Evolutionary conservation across 2,329 filamentous ascomycete genomes (phyloP), one percentile per base, ranked within the genome.

Genomic region (Fusarium sp.): DNA sequence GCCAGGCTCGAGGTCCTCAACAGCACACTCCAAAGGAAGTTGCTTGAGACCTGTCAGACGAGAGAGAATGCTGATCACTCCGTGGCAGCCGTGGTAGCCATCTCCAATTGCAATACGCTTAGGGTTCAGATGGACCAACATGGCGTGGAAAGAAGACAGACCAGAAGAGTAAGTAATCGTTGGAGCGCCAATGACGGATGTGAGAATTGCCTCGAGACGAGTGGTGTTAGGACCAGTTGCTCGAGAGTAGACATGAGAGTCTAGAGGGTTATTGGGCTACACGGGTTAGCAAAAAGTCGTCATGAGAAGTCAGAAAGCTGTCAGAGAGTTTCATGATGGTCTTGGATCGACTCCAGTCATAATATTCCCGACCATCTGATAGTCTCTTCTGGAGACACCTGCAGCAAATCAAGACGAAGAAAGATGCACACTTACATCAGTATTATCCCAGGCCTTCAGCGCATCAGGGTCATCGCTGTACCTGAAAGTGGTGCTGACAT

Each of bases 81-180:
- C 94, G 82, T 97, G 94, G 83, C 94, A 97, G 77, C 96, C 96
- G 84, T 98, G 96, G 84, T 98, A 99, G 46, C 95, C 95, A 21
- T 88, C 91, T 42, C 91, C 91, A 73, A 98, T 94, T 75, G 94
- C 92, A 63, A 98, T 90, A 66, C 92, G 91, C 76, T 90, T 90
- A 2, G 96, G 96, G 81, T 97, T 95, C 13, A 97, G 84, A 79
- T 91, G 90, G n/a, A 95, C 91, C 5, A 98, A 88, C 66, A 97
- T 86, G 37, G 94, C 95, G 82, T 98, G 94, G 84, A 98, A 95
- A 58, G 96, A 94, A 16, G 94, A 89, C 28, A 98, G 89, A 8
- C 96, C 96, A 7, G 94, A 97, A 42, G 90, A 86, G 84, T 98
- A 99, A 58, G 92, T 94, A 33, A 98, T 80, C 3, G 88, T 83